Percentiles rank a stretch among this genome's conserved stretches.
Evolutionary conservation across 2,329 filamentous ascomycete species (phyloP).

Genomic region (Ilyonectria sp.): DNA sequence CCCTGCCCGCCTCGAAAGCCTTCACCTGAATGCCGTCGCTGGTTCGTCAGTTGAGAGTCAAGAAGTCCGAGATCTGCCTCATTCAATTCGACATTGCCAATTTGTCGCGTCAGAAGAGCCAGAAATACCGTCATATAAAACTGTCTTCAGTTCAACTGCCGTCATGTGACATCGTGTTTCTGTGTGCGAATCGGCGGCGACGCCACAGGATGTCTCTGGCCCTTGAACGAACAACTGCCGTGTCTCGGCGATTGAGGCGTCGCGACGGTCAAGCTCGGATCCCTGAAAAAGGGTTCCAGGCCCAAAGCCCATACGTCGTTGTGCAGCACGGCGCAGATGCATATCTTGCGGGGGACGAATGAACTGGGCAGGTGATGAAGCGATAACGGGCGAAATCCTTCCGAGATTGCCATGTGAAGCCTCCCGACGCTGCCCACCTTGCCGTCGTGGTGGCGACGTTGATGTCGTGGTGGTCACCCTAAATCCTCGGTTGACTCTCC

Average conservation of each 20-base stretch:
- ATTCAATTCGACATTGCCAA: no score
- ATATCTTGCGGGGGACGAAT: background rate
- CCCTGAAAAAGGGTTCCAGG: background rate
- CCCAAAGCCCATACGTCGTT: background rate
- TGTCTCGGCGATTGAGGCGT: background rate
- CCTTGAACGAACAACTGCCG: background rate
- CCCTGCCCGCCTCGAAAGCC: no score
- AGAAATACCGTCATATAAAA: slow-evolving; percentile 49
- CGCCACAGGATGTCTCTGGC: background rate
- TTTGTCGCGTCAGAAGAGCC: slow-evolving; percentile 48
- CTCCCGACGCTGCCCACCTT: background rate
- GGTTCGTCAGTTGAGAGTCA: no score
- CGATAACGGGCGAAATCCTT: background rate
- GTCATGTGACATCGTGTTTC: slow-evolving; percentile 19
- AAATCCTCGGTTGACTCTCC: slow-evolving; percentile 9
- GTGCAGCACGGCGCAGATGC: background rate
- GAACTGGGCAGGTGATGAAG: slow-evolving; percentile 21
- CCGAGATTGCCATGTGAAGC: slow-evolving; percentile 29
- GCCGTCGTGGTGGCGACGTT: slow-evolving; percentile 7
- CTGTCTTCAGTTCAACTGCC: background rate
- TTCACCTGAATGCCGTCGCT: no score
- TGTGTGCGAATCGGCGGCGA: background rate
- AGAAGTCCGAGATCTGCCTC: no score
- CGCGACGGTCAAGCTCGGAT: background rate
- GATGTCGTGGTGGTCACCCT: background rate